Base-by-base conservation (phyloP, 1,284 basidiomycete species). In the Ceraceosorus guamensis region DNA sequence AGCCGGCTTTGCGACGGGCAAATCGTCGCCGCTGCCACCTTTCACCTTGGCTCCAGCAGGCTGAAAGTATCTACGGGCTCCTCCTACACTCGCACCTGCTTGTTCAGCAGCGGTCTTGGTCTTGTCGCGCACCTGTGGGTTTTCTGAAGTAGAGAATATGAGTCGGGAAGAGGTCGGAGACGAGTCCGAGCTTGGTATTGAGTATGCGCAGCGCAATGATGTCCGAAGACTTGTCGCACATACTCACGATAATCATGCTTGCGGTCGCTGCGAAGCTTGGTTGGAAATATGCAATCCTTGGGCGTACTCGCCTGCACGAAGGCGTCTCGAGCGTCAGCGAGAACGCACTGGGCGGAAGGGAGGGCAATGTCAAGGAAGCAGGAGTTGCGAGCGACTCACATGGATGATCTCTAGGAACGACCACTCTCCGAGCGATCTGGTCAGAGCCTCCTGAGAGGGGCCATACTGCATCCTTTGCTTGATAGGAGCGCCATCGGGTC, bases 391-490 rank as follows among this genome's bases (percentile, higher is more conserved):
- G n/a, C n/a, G 41, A 18, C 50, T 54, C 18, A 48, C 54, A 53
- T 66, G 69, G 55, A 69, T 58, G 56, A 61, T 69, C n/a, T 70
- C 70, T 47, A 72, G 51, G 41, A 72, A 72, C 56, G 61, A 62
- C 41, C 62, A 64, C 37, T 72, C 70, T 10, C 59, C 61, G 32
- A 72, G 57, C 1, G 57, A 62, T 7, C 55, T 49, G 52, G 68
- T 57, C 56, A 72, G 62, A 18, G 67, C 65, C 14, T 66, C 59
- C 32, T 62, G 61, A 10, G 68, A 69, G 49, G 61, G 57, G 45
- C 59, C 57, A 43, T 70, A 72, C 53, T 65, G 66, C 68, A 72
- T 70, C 67, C 70, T 70, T 48, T 72, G 68, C 49, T 64, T 62
- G 6, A 61, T 57, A 52, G 66, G 68, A 45, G 70, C 70, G 1